A percentile compares a stretch with the other conserved stretches of the same genome.
Conservation (phyloP, 352 stramenopile genomes). For the Globisporangium irregulare region DNA sequence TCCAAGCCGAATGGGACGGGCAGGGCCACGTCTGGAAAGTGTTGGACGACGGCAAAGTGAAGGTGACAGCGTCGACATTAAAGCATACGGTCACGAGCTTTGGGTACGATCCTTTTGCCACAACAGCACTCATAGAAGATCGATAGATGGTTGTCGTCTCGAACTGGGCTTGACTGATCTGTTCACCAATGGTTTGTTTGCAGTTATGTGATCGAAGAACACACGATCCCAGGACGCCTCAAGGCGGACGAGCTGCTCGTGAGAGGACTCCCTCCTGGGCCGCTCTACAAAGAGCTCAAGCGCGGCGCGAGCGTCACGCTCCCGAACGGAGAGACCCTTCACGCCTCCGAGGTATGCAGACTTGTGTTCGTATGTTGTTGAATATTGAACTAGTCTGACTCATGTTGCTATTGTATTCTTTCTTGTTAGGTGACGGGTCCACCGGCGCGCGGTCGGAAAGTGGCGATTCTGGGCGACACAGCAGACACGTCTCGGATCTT, state of each 20-base stretch:
- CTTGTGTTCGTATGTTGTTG: no score
- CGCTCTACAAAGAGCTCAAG: slow-evolving; percentile 90
- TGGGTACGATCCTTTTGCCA: slow-evolving; percentile 34
- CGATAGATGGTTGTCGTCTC: neutral
- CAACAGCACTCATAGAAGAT: neutral
- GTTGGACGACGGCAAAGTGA: slow-evolving; percentile 60
- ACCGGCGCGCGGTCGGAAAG: slow-evolving; percentile 58
- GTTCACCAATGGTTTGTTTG: neutral
- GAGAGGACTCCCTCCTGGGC: slow-evolving; percentile 84
- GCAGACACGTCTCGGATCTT: slow-evolving; percentile 71
- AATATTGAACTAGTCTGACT: neutral
- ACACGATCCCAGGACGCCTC: slow-evolving; percentile 79
- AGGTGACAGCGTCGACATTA: slow-evolving; percentile 59
- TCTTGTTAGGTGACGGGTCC: slow-evolving; percentile 50
- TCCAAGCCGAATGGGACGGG: slow-evolving; percentile 54
- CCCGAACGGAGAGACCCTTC: slow-evolving; percentile 64
- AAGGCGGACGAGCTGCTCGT: slow-evolving; percentile 71
- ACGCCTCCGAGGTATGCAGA: slow-evolving; percentile 65
- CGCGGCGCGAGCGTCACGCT: slow-evolving; percentile 82
- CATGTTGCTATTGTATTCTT: neutral
- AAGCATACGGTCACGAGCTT: slow-evolving; percentile 82
- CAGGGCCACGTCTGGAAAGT: slow-evolving; percentile 70
- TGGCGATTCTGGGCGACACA: slow-evolving; percentile 77
- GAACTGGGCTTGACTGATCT: neutral
- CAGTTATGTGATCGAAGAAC: slow-evolving; percentile 82